A percentile compares a stretch with the other conserved stretches of the same genome.
Evolutionary conservation across 2,329 filamentous ascomycete species (phyloP).

Genomic region (Calonectria pteridis): DNA sequence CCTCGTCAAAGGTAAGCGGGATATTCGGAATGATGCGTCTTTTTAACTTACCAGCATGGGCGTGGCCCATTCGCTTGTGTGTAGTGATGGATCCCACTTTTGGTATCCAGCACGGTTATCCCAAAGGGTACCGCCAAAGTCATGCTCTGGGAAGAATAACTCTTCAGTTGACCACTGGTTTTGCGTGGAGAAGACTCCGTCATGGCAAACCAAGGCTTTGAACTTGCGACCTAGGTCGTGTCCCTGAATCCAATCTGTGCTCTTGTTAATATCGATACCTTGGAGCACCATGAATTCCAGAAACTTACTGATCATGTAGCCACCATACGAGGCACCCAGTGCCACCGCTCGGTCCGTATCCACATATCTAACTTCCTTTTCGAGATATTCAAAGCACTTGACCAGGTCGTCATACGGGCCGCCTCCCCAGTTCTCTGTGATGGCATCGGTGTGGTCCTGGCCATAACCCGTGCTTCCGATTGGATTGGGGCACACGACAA

Average conservation of each 20-base stretch:
- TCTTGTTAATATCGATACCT: constrained; percentile 41
- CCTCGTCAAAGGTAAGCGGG: constrained; percentile 42
- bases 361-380: constrained; percentile 73
- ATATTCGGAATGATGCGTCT: background rate
- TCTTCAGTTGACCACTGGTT: constrained; percentile 75
- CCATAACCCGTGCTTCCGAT: constrained; percentile 88
- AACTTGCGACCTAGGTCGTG: constrained; percentile 85
- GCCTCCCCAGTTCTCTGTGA: constrained; percentile 86
- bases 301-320: constrained; percentile 77
- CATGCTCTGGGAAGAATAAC: constrained; percentile 78
- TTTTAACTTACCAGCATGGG: constrained; percentile 77
- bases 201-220: constrained; percentile 89
- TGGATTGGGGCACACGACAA: constrained; percentile 85
- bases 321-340: constrained; percentile 80
- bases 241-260: constrained; percentile 87
- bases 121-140: constrained; percentile 73
- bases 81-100: constrained; percentile 76
- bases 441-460: constrained; percentile 81
- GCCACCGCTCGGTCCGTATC: constrained; percentile 79
- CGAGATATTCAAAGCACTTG: constrained; percentile 81
- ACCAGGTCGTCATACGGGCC: constrained; percentile 87
- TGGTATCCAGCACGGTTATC: constrained; percentile 74
- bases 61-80: constrained; percentile 81
- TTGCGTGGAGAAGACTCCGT: constrained; percentile 83
- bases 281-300: background rate